Percentiles rank a stretch among this genome's conserved stretches.
These are phyloP conservation scores for Saccharomyces hybrid DNA, from an alignment of 1,139 yeast species.

Conservation along the genomic window DNA sequence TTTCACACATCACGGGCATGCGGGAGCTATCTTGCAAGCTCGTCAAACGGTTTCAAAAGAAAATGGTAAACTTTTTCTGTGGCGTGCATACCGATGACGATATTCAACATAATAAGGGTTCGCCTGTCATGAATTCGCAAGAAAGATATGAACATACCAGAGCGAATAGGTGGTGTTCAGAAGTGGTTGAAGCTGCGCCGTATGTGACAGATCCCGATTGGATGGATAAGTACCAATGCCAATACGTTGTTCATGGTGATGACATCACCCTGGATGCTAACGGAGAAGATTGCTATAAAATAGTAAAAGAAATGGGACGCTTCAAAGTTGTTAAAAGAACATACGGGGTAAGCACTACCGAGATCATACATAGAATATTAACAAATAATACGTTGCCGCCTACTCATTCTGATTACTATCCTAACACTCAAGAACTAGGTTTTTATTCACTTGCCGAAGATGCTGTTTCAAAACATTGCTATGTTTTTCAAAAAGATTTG, in stretches of 20 bases:
- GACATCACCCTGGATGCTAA: slow-evolving; percentile 94
- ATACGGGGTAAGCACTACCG: slow-evolving; percentile 90
- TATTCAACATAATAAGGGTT: slow-evolving; percentile 70
- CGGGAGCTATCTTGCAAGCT: slow-evolving; percentile 94
- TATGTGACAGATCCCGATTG: slow-evolving; percentile 86
- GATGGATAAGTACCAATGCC: slow-evolving; percentile 67
- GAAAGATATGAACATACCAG: slow-evolving; percentile 79
- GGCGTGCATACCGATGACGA: slow-evolving; percentile 94
- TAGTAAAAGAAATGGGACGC: slow-evolving; percentile 75
- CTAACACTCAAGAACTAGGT: slow-evolving; percentile 35
- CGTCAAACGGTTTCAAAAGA: slow-evolving; percentile 27
- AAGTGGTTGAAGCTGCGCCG: slow-evolving; percentile 72
- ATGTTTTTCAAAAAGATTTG: slow-evolving; percentile 38
- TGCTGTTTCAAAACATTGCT: slow-evolving; percentile 55
- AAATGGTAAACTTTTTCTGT: slow-evolving; percentile 51
- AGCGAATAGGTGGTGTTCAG: slow-evolving; percentile 85
- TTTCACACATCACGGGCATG: slow-evolving; percentile 95
- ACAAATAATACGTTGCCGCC: slow-evolving; percentile 31
- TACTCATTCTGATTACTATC: slow-evolving; percentile 12
- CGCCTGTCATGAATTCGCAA: slow-evolving; percentile 72
- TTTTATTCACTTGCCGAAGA: slow-evolving; percentile 61
- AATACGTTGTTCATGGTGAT: slow-evolving; percentile 93
- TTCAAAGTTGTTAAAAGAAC: slow-evolving; percentile 87
- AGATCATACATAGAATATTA: slow-evolving; percentile 86
- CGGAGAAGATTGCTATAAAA: slow-evolving; percentile 86